Conservation (phyloP, 495 filamentous ascomycete species). For the Neurospora sp. region DNA sequence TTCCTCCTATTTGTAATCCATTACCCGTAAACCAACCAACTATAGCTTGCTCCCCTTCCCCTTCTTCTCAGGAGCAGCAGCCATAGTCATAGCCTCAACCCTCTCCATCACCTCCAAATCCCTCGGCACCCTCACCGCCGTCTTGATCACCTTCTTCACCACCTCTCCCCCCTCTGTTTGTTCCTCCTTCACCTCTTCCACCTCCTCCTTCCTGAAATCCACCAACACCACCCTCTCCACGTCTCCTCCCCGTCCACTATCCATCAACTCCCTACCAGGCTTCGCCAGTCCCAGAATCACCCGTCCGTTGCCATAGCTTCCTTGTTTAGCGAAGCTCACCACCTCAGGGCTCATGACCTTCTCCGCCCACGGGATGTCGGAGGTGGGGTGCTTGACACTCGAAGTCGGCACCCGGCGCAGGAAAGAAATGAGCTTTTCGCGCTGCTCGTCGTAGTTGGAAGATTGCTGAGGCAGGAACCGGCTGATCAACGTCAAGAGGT, state of each 20-base stretch:
- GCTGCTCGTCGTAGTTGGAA: slow-evolving; percentile 39
- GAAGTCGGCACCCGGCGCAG: slow-evolving; percentile 31
- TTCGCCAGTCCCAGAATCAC: slow-evolving; percentile 58
- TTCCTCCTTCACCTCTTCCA: slow-evolving; percentile 42
- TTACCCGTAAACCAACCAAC: background rate
- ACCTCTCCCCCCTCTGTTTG: slow-evolving; percentile 28
- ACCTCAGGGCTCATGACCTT: slow-evolving; percentile 67
- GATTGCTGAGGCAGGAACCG: slow-evolving; percentile 38
- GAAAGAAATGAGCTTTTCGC: slow-evolving; percentile 49
- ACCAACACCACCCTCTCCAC: slow-evolving; percentile 64
- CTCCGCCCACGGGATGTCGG: slow-evolving; percentile 55
- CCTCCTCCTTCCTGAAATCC: slow-evolving; percentile 47
- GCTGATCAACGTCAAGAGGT: slow-evolving; percentile 59
- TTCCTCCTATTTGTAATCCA: background rate
- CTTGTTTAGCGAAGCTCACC: slow-evolving; percentile 36
- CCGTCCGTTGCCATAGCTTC: slow-evolving; percentile 27
- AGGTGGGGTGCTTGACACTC: slow-evolving; percentile 22
- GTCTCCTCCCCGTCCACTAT: slow-evolving; percentile 53
- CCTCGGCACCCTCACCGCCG: slow-evolving; percentile 10
- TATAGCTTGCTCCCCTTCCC: slow-evolving; percentile 4
- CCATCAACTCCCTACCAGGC: slow-evolving; percentile 61
- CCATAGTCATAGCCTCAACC: slow-evolving; percentile 13
- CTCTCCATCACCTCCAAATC: slow-evolving; percentile 17
- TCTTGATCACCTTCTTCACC: slow-evolving; percentile 37
- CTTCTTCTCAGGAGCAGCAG: background rate